Base-by-base conservation (phyloP, 2,329 filamentous ascomycete species). In the Myriosclerotinia duriaeana region DNA sequence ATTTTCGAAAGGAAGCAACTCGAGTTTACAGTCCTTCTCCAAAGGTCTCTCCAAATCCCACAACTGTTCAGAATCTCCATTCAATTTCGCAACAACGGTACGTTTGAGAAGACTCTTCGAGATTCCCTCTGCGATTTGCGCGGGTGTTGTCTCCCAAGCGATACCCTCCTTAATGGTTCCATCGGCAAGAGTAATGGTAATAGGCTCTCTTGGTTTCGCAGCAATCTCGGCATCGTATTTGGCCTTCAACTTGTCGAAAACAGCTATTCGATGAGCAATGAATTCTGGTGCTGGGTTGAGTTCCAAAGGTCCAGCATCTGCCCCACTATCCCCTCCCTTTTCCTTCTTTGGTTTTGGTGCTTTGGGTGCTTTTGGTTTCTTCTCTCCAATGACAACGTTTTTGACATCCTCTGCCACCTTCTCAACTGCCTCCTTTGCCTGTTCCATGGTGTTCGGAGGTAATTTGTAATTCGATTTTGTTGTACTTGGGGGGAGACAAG, bases 31-130 rank as follows among this genome's bases (percentile, higher is more conserved):
- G 81, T 89, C 92, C 79, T 87, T 88, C 83, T 98, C 95, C 46
- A 99, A 81, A 6, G 94, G 94, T 65, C 95, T 84, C 75, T 94
- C 92, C 71, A 99, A 81, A 80, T 99, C 95, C 95, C 94, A 99
- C 14, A 98, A 83, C 76, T 91, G 85, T 66, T 83, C 79, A 66
- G 78, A 76, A 75, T 87, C 84, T 65, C 90, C 92, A 74, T 98
- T 89, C 48, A 98, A 85, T 76, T 88, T 88, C 54, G 94, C 89
- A 74, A 99, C 89, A 68, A 99, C 91, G 55, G 88, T 93, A 80
- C 89, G 91, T 83, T 92, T 92, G 80, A 87, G 91, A 74, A 90
- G 85, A 76, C 87, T 95, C 86, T 90, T 97, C 80, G 84, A 93
- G 78, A 93, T 97, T 74, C 83, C 86, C 79, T 86, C 90, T 70